Evolutionary conservation across 2,329 filamentous ascomycete genomes (phyloP), one percentile per base, ranked within the genome.

Genomic region (Stemphylium vesicarium): DNA sequence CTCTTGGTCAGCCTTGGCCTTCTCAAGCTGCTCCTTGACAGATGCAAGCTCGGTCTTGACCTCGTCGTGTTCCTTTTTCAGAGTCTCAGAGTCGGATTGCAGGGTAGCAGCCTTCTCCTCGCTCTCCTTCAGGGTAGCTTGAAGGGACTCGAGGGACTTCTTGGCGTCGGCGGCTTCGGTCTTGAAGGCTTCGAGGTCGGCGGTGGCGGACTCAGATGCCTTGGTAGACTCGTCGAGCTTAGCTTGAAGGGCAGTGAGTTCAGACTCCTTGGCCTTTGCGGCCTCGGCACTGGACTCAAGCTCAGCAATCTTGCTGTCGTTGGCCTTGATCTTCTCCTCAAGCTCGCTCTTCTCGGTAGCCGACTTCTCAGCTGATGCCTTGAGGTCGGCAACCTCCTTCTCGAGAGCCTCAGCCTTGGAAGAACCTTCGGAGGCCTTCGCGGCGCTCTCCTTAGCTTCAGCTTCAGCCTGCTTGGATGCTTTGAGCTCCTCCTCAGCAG

Each of bases 291-390:
- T 59, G 4, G 61, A 55, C 44, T 68, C 61, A 13, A 69, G 50
- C 13, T 66, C 57, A 24, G 63, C 50, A 18, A 70, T 48, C 58
- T 69, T 69, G 15, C 65, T 39, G 13, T 66, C 60, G 33, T 65
- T 56, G 10, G 57, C 62, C 50, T 69, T 59, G 35, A 69, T 62
- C 50, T 71, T 62, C 47, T 66, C 63, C 24, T 69, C 55, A 1
- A 66, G 58, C 26, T 60, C 60, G 9, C 53, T 51, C 50, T 66
- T 66, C 48, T 68, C 64, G 8, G 64, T 35, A 33, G 57, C 43
- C 5, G 58, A 53, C 59, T 69, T 68, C 48, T 65, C 65, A 37
- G 53, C 50, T 15, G 57, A 59, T 22, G 62, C 60, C 56, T 70
- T 69, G 45, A 68, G 59, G 9, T 69, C 63, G 2, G 62, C 61